Evolutionary conservation across 495 filamentous ascomycete genomes (phyloP), one percentile per base, ranked within the genome.

Genomic region (Entonaema liquescens): DNA sequence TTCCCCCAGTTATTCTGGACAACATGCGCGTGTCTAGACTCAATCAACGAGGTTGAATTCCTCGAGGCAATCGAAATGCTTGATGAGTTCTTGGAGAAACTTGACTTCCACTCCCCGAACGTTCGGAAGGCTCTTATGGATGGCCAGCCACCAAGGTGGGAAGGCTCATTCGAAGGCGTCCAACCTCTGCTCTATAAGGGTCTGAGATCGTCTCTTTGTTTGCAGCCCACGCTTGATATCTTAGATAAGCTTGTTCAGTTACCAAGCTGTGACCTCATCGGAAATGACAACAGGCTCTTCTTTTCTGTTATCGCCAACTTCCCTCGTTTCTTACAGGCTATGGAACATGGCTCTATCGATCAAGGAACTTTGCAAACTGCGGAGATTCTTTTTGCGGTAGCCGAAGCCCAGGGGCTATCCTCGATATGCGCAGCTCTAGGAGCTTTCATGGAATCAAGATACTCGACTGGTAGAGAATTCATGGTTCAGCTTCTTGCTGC

Each of bases 1-100:
- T 97, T 95, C 68, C 94, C 95, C 6, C 94, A 98, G 72, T 81
- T 98, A 1, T 99, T 98, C 80, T 99, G 95, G 95, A 95, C 95
- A 1, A 96, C 92, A 2, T 97, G 94, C 74, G 95, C 95, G 28
- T 98, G 95, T 75, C 82, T 98, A 40, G 93, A 98, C 75, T 98
- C 95, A 1, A 94, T 97, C 67, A 94, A 97, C 66, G 95, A 98
- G 78, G 88, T 89, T 12, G 95, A 99, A 76, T 99, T 97, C 73
- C 86, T 95, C 61, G 94, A 97, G 73, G 93, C 91, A 49, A 82
- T 97, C 17, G 89, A 90, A 36, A 97, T 98, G 90, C 84, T 99
- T n/a, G 91, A 97, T 35, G 91, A 92, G 72, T 86, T 97, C 55
- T 76, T 99, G 38, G 86, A 88, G 71, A 94, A 94, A 68, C 83